Percentiles rank a stretch among this genome's conserved stretches.
Evolutionary conservation across 768 basidiomycete genomes (phyloP).

Genomic region (Macrolepiota fuliginosa): DNA sequence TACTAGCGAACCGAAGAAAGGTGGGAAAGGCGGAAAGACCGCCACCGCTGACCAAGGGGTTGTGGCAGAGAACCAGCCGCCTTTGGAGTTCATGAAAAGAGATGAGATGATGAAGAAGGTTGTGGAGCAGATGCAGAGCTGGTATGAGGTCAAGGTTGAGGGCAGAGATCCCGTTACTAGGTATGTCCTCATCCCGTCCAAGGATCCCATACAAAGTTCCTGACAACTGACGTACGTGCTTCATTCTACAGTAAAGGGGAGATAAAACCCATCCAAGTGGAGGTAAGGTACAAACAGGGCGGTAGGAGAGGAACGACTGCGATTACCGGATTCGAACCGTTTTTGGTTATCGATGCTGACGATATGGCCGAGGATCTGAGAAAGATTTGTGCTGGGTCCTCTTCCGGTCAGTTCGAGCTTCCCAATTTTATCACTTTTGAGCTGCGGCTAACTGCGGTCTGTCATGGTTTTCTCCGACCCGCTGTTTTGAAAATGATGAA

Average conservation of each 20-base stretch:
- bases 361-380: conserved; percentile 78
- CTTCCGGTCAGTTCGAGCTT: conserved; percentile 52
- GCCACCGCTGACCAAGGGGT: conserved; percentile 9
- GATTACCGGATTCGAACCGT: conserved; percentile 80
- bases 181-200: conserved; percentile 36
- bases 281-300: conserved; percentile 64
- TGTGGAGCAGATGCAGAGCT: conserved; percentile 68
- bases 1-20: conserved; percentile 21
- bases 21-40: conserved; percentile 24
- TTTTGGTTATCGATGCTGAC: conserved; percentile 59
- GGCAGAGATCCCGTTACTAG: conserved; percentile 57
- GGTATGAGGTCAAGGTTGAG: conserved; percentile 61
- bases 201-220: neutral
- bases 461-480: neutral
- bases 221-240: conserved; percentile 1
- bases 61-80: neutral
- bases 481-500: neutral
- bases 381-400: conserved; percentile 74
- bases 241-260: conserved; percentile 63
- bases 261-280: conserved; percentile 66
- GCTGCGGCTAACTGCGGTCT: neutral
- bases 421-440: neutral
- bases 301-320: conserved; percentile 76
- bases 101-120: conserved; percentile 60
- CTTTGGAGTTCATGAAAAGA: conserved; percentile 58